Conservation (phyloP, 257 asterid genomes). For the Forsythia suspensa region DNA sequence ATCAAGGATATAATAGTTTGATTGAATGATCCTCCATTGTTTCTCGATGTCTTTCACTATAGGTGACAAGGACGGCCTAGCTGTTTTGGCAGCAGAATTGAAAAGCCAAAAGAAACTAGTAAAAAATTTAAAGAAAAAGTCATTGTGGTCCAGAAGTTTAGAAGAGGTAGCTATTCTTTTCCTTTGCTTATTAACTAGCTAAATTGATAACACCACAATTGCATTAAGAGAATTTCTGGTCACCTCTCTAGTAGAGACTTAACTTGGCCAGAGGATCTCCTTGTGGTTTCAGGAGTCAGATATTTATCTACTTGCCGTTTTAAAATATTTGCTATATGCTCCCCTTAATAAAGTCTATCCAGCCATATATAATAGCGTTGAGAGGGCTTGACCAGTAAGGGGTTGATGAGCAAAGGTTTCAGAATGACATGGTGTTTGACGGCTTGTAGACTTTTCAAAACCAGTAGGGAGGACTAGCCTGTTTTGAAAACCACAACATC, state of each 20-base stretch:
- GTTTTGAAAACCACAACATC: background rate
- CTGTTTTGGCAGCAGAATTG: constrained; percentile 41
- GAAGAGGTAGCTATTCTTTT: constrained; percentile 60
- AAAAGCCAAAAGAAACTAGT: constrained; percentile 65
- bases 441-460: background rate
- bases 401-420: background rate
- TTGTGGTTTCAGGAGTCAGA: background rate
- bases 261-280: background rate
- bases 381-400: background rate
- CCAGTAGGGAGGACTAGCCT: background rate
- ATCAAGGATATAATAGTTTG: background rate
- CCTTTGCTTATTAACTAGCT: constrained; percentile 5
- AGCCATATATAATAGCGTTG: background rate
- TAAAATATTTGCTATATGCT: background rate
- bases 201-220: background rate
- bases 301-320: background rate
- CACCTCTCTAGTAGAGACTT: background rate
- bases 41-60: constrained; percentile 16
- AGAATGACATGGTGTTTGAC: background rate
- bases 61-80: constrained; percentile 51
- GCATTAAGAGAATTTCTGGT: background rate
- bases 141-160: constrained; percentile 77
- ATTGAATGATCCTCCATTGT: constrained; percentile 3
- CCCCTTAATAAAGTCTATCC: background rate
- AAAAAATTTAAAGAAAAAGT: constrained; percentile 63